Conservation (phyloP, 768 basidiomycete genomes). For the Boletus insuetus region DNA sequence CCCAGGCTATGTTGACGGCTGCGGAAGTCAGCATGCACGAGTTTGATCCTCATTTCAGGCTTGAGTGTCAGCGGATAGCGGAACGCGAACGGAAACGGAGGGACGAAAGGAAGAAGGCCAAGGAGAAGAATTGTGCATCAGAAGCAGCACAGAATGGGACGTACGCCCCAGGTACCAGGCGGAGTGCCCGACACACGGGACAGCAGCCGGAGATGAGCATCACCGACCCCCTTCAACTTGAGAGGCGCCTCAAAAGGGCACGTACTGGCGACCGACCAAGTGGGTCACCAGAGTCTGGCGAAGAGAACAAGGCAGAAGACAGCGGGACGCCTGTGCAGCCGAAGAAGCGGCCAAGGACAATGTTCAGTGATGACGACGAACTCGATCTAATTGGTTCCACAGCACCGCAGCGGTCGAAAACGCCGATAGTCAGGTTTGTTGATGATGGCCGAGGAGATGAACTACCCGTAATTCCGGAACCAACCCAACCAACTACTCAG, state of each 20-base stretch:
- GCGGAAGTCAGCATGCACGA: conserved; percentile 83
- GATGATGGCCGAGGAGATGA: conserved; percentile 27
- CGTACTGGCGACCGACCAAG: conserved; percentile 55
- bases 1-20: conserved; percentile 87
- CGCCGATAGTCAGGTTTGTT: conserved; percentile 51
- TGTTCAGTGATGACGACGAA: conserved; percentile 44
- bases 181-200: conserved; percentile 75
- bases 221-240: conserved; percentile 72
- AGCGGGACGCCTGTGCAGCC: conserved; percentile 38
- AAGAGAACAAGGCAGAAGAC: conserved; percentile 45
- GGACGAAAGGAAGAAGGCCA: conserved; percentile 45
- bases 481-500: neutral
- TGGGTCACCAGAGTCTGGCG: conserved; percentile 43
- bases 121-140: conserved; percentile 22
- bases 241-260: conserved; percentile 71
- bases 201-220: conserved; percentile 67
- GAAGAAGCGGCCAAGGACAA: conserved; percentile 53
- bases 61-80: conserved; percentile 90
- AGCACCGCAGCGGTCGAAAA: conserved; percentile 32
- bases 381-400: conserved; percentile 38
- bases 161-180: conserved; percentile 52
- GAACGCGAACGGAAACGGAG: conserved; percentile 65
- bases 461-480: conserved; percentile 13
- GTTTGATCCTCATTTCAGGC: conserved; percentile 72
- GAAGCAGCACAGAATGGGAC: conserved; percentile 30